Conservation (phyloP, 1,284 basidiomycete genomes). For the Cystobasidium sp. region DNA sequence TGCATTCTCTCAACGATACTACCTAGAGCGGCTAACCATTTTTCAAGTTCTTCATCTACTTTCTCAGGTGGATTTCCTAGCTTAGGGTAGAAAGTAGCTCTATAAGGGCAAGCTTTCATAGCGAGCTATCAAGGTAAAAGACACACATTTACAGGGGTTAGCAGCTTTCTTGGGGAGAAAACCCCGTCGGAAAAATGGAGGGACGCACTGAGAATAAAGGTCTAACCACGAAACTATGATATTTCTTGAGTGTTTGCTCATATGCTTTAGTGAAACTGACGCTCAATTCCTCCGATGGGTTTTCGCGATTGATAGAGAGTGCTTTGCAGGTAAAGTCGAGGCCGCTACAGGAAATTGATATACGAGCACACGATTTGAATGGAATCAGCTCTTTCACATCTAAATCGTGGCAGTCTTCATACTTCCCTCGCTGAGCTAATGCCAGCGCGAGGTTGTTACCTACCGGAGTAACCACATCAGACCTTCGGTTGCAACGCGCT, state of each 20-base stretch:
- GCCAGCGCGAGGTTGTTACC: slow-evolving; percentile 46
- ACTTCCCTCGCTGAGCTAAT: not conserved
- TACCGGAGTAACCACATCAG: slow-evolving; percentile 89
- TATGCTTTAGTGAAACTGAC: slow-evolving; percentile 82
- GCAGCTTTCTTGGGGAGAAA: not conserved
- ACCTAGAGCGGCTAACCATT: slow-evolving; percentile 68
- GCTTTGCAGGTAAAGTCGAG: slow-evolving; percentile 88
- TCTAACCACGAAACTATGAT: slow-evolving; percentile 86
- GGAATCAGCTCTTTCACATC: not conserved
- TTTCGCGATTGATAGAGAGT: slow-evolving; percentile 72
- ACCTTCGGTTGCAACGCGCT: slow-evolving; percentile 83
- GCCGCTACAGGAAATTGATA: slow-evolving; percentile 63
- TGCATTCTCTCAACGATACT: slow-evolving; percentile 49
- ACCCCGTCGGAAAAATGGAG: not conserved
- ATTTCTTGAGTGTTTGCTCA: slow-evolving; percentile 76
- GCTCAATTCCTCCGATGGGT: slow-evolving; percentile 73
- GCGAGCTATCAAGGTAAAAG: slow-evolving; percentile 67
- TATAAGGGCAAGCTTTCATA: slow-evolving; percentile 95
- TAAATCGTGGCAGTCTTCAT: not conserved
- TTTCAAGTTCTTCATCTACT: slow-evolving; percentile 71
- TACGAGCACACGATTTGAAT: not conserved
- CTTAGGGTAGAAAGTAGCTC: slow-evolving; percentile 87
- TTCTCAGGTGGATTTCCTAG: slow-evolving; percentile 74
- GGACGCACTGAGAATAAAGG: slow-evolving; percentile 77
- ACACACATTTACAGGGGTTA: not conserved